These are phyloP conservation scores for Toxicodendron radicans DNA, from an alignment of 345 rosid species.

Conservation along the genomic window DNA sequence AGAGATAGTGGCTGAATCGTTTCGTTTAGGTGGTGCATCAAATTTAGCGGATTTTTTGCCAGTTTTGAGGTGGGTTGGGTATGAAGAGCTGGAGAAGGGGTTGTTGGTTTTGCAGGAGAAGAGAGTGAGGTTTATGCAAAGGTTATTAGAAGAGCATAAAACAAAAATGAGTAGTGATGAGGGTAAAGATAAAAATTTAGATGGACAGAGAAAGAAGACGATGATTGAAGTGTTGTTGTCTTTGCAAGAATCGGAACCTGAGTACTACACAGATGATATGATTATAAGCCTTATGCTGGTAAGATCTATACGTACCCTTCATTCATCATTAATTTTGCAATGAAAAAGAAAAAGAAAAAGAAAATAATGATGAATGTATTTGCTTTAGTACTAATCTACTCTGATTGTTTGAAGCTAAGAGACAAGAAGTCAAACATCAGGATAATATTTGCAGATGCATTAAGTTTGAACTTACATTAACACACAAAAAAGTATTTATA, in stretches of 20 bases:
- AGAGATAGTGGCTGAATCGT: slow-evolving; percentile 19
- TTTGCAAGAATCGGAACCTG: slow-evolving; percentile 30
- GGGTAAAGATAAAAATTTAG: neutral
- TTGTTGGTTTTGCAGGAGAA: slow-evolving; percentile 11
- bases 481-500: too few relatives aligned
- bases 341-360: too few relatives aligned
- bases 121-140: slow-evolving; percentile 30
- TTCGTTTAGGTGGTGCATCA: slow-evolving; percentile 19
- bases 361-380: too few relatives aligned
- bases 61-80: slow-evolving; percentile 19
- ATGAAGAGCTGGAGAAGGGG: slow-evolving; percentile 16
- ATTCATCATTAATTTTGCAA: too few relatives aligned
- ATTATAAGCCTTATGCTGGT: slow-evolving; percentile 33
- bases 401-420: too few relatives aligned
- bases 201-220: slow-evolving; percentile 13
- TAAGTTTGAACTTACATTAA: too few relatives aligned
- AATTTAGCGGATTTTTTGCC: slow-evolving; percentile 26
- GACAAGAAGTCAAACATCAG: too few relatives aligned
- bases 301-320: neutral
- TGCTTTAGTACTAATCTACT: too few relatives aligned
- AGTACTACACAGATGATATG: slow-evolving; percentile 28
- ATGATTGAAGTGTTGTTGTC: slow-evolving; percentile 36
- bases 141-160: slow-evolving; percentile 27
- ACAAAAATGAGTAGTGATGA: neutral
- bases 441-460: too few relatives aligned